These are phyloP conservation scores for Zea luxurians DNA, from an alignment of 176 grass and related monocot genomes.

Conservation along the genomic window DNA sequence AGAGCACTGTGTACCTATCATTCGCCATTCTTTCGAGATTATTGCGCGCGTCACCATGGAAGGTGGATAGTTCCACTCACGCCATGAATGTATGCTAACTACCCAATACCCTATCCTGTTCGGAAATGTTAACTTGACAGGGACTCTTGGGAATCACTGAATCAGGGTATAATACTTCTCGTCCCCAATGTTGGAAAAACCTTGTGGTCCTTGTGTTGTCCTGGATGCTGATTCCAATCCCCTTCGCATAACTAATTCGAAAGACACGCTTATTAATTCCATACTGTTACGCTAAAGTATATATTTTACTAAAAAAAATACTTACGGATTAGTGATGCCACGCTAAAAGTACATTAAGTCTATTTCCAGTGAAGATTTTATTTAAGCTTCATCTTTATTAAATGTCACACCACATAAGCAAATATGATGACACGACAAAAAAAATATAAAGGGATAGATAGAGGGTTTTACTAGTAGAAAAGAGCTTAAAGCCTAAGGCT, in stretches of 20 bases:
- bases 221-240: too few relatives aligned
- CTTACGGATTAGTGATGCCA: too few relatives aligned
- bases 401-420: too few relatives aligned
- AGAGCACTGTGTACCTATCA: not conserved
- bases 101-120: not conserved
- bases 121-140: not conserved
- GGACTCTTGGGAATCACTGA: not conserved
- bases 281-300: too few relatives aligned
- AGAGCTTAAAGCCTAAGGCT: too few relatives aligned
- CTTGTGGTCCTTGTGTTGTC: not conserved
- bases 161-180: not conserved
- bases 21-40: not conserved
- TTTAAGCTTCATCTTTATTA: too few relatives aligned
- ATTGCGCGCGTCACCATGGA: not conserved
- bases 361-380: too few relatives aligned
- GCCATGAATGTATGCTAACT: constrained; percentile 36
- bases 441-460: too few relatives aligned
- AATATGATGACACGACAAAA: too few relatives aligned
- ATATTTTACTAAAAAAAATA: too few relatives aligned
- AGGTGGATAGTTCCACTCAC: constrained; percentile 39
- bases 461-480: too few relatives aligned
- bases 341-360: too few relatives aligned
- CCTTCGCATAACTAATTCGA: not conserved
- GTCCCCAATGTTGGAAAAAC: not conserved
- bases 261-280: not conserved